phyloP scores from a whole-genome alignment of 495 filamentous ascomycete species.

The Geoglossum glabrum region DNA sequence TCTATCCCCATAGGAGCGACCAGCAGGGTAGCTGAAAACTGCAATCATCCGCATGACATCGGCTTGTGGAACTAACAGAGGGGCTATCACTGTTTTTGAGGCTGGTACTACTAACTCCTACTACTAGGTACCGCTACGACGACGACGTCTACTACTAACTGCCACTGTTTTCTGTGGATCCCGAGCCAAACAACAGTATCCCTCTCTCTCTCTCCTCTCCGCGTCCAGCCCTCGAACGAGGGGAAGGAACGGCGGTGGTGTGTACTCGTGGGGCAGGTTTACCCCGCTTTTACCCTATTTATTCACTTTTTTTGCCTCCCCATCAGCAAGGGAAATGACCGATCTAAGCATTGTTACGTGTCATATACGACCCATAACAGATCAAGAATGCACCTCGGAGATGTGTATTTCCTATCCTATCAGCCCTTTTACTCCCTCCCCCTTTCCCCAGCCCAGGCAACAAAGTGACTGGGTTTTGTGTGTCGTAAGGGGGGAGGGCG shows the following conservation, averaged over 20 bases:
- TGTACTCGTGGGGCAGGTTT: not conserved
- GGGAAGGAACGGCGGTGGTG: not conserved
- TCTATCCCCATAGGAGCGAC: not conserved
- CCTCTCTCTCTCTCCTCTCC: not conserved
- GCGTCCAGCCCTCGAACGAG: not conserved
- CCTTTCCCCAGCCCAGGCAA: too few relatives aligned
- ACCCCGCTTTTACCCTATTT: not conserved
- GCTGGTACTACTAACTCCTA: too few relatives aligned
- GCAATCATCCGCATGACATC: constrained; percentile 1
- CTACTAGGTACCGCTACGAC: too few relatives aligned
- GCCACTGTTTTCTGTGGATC: not conserved
- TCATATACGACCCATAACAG: not conserved
- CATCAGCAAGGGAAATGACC: not conserved
- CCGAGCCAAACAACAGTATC: not conserved
- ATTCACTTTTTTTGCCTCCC: not conserved
- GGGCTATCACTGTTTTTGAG: not conserved
- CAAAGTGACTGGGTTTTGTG: too few relatives aligned
- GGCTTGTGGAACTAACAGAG: not conserved
- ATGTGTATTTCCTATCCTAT: not conserved
- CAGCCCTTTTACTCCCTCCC: not conserved
- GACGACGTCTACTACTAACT: too few relatives aligned
- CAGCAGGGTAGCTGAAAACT: not conserved
- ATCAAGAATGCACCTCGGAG: too few relatives aligned
- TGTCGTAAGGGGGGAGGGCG: too few relatives aligned
- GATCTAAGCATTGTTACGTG: constrained; percentile 1